These are phyloP conservation scores for Ustilago loliicola DNA, from an alignment of 1,284 basidiomycete genomes.

Conservation along the genomic window DNA sequence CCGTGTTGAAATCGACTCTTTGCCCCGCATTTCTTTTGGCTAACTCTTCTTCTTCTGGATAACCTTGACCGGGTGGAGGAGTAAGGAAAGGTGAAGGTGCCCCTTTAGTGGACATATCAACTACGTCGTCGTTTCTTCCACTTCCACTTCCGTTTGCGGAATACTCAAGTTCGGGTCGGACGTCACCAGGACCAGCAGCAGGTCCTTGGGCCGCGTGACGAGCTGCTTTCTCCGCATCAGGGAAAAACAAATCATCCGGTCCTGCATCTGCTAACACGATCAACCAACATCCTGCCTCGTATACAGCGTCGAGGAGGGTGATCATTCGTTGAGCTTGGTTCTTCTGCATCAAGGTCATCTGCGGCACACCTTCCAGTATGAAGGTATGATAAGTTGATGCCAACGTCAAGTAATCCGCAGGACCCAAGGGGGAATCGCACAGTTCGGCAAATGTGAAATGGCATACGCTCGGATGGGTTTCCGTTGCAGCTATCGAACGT, in stretches of 20 bases:
- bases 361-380: conserved; percentile 76
- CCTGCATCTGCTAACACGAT: conserved; percentile 73
- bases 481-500: conserved; percentile 68
- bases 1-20: conserved; percentile 23
- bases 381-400: conserved; percentile 76
- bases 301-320: conserved; percentile 79
- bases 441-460: conserved; percentile 77
- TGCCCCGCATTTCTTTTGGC: conserved; percentile 22
- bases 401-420: conserved; percentile 80
- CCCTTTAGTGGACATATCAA: conserved; percentile 57
- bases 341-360: conserved; percentile 76
- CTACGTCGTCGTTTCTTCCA: conserved; percentile 42
- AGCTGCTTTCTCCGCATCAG: conserved; percentile 68
- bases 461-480: conserved; percentile 70
- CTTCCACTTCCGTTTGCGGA: not conserved
- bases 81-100: conserved; percentile 41
- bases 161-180: conserved; percentile 30
- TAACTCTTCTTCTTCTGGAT: conserved; percentile 45
- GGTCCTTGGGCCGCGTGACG: conserved; percentile 46
- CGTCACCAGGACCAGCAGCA: conserved; percentile 38
- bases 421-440: conserved; percentile 78
- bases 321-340: conserved; percentile 81
- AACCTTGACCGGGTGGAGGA: conserved; percentile 30
- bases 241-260: conserved; percentile 77
- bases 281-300: conserved; percentile 72